Conservation (phyloP, 345 rosid species). For the Acer campestre region DNA sequence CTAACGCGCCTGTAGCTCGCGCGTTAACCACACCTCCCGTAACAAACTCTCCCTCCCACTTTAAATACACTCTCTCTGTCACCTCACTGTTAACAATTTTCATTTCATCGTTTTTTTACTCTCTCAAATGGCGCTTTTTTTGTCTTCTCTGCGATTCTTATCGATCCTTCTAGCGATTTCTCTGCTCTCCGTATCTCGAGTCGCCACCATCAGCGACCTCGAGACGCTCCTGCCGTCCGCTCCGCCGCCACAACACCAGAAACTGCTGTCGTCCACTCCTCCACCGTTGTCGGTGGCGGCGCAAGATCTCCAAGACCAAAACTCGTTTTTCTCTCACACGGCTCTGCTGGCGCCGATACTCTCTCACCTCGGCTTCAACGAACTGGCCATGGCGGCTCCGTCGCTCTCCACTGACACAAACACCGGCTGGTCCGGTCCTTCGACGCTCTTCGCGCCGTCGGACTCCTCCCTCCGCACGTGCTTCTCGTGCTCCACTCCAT, state of each 20-base stretch:
- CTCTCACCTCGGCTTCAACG: conserved; percentile 66
- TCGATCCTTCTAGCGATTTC: conserved; percentile 14
- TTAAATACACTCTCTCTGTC: not conserved
- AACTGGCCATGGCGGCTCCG: conserved; percentile 55
- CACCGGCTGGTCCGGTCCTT: conserved; percentile 58
- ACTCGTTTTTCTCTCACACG: conserved; percentile 30
- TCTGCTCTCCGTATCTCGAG: conserved; percentile 15
- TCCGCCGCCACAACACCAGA: conserved; percentile 16
- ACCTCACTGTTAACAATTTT: not conserved
- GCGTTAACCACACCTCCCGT: not conserved
- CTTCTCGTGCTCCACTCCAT: conserved; percentile 45
- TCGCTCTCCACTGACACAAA: conserved; percentile 42
- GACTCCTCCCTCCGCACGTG: conserved; percentile 56
- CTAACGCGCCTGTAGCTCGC: conserved; percentile 19
- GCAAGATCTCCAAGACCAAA: conserved; percentile 27
- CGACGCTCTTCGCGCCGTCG: conserved; percentile 65
- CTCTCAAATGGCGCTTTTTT: conserved; percentile 31
- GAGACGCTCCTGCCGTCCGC: not conserved
- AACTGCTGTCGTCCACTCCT: not conserved
- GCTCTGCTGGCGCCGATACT: conserved; percentile 52
- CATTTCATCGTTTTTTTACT: too few relatives aligned
- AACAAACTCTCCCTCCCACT: not conserved
- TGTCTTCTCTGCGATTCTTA: conserved; percentile 1
- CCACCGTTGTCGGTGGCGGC: not conserved
- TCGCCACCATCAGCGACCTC: conserved; percentile 2